A percentile compares a stretch with the other conserved stretches of the same genome.
Conservation (phyloP, 2,329 filamentous ascomycete genomes). For the Drechslerella dactyloides region DNA sequence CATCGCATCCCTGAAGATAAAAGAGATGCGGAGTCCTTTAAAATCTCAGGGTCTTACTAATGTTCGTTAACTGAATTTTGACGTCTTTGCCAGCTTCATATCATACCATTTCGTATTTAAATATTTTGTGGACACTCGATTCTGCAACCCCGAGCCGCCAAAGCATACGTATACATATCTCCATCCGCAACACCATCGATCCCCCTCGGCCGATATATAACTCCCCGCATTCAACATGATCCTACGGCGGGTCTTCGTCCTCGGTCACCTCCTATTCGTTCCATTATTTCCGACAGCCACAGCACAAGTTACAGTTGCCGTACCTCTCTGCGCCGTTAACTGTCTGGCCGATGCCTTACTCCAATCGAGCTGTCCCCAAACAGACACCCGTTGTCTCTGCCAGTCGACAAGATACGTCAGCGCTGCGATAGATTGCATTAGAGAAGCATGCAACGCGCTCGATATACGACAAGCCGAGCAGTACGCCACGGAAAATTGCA, state of each 20-base stretch:
- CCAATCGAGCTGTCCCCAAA: constrained; percentile 59
- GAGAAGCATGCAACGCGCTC: constrained; percentile 12
- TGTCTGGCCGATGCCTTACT: constrained; percentile 61
- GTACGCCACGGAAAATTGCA: constrained; percentile 7
- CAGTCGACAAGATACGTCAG: constrained; percentile 56
- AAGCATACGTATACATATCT: not conserved
- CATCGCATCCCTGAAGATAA: too few relatives aligned
- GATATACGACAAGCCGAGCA: constrained; percentile 9
- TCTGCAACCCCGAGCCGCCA: too few relatives aligned
- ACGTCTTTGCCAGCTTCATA: too few relatives aligned
- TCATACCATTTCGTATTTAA: too few relatives aligned
- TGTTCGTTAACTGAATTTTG: too few relatives aligned
- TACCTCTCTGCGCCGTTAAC: constrained; percentile 60
- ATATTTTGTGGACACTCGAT: too few relatives aligned
- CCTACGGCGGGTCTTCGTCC: not conserved
- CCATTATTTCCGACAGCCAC: constrained; percentile 7
- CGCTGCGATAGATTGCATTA: constrained; percentile 9
- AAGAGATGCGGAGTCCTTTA: too few relatives aligned
- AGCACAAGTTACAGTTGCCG: constrained; percentile 54
- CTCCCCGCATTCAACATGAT: not conserved
- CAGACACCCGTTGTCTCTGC: constrained; percentile 56
- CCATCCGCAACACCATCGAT: too few relatives aligned
- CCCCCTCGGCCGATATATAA: not conserved
- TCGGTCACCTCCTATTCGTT: not conserved
- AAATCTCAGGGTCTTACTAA: too few relatives aligned